Conservation (phyloP, 2,329 filamentous ascomycete genomes). For the Apiospora pterosperma region DNA sequence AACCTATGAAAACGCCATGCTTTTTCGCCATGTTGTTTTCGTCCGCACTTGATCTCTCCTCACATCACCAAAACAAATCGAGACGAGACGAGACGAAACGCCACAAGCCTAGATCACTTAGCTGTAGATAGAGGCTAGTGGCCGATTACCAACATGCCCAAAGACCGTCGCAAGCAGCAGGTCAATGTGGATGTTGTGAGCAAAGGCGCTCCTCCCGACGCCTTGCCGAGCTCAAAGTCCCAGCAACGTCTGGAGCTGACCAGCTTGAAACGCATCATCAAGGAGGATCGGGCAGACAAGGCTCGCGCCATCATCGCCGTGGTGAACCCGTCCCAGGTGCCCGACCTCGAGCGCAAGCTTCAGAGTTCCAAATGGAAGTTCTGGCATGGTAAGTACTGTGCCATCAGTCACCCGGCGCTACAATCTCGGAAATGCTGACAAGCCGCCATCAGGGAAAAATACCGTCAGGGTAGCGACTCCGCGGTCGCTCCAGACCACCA, state of each 20-base stretch:
- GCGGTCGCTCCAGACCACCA: conserved; percentile 5
- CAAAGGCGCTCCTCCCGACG: neutral
- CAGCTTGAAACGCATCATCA: conserved; percentile 7
- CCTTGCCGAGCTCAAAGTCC: neutral
- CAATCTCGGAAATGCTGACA: neutral
- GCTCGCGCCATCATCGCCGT: conserved; percentile 9
- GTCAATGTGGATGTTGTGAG: neutral
- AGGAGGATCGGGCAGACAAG: conserved; percentile 8
- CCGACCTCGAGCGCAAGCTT: conserved; percentile 6
- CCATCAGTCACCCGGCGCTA: neutral
- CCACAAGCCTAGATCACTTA: neutral
- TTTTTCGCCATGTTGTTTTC: neutral
- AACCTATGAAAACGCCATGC: neutral
- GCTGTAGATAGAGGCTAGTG: conserved; percentile 1
- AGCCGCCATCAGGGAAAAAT: neutral
- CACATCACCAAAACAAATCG: neutral
- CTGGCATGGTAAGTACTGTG: conserved; percentile 1
- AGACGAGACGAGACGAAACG: neutral
- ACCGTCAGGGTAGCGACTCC: conserved; percentile 5
- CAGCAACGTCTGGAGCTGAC: neutral
- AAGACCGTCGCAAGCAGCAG: neutral
- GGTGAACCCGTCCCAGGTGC: neutral
- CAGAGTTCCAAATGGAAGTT: conserved; percentile 7
- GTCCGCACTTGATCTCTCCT: neutral
- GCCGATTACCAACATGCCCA: neutral